Evolutionary conservation across 2,329 filamentous ascomycete species (phyloP).

Genomic region (Huntiella abstrusa): DNA sequence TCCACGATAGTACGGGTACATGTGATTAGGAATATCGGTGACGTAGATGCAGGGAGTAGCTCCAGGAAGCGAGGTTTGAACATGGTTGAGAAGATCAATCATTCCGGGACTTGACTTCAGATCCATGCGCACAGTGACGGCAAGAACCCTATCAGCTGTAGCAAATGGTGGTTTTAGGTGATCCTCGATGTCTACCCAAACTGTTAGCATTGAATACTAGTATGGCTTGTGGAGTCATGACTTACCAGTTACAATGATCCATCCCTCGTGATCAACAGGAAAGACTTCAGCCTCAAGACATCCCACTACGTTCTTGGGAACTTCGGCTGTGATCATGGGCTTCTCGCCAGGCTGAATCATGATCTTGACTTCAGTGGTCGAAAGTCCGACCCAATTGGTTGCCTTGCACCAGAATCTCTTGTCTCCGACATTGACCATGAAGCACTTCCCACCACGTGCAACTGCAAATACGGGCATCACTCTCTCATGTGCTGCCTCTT

Average conservation of each 20-base stretch:
- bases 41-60: constrained; percentile 74
- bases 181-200: constrained; percentile 59
- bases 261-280: constrained; percentile 60
- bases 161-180: too few relatives aligned
- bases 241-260: constrained; percentile 60
- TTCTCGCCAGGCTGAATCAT: constrained; percentile 14
- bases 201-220: background rate
- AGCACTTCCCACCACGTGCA: constrained; percentile 21
- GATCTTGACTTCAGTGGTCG: constrained; percentile 39
- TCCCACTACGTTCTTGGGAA: constrained; percentile 33
- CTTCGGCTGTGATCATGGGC: constrained; percentile 28
- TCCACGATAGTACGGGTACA: constrained; percentile 40
- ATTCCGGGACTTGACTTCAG: constrained; percentile 48
- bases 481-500: too few relatives aligned
- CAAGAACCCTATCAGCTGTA: too few relatives aligned
- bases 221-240: constrained; percentile 10
- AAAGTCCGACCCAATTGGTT: constrained; percentile 53
- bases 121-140: too few relatives aligned
- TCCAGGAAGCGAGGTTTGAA: constrained; percentile 34
- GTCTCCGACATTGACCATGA: too few relatives aligned
- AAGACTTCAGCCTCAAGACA: constrained; percentile 47
- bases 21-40: constrained; percentile 82
- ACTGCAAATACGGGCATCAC: constrained; percentile 44
- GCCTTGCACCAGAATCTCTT: constrained; percentile 39
- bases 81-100: constrained; percentile 60